Percentiles rank a stretch among this genome's conserved stretches.
Evolutionary conservation across 345 rosid genomes (phyloP).

Genomic region (Cardamine occulta): DNA sequence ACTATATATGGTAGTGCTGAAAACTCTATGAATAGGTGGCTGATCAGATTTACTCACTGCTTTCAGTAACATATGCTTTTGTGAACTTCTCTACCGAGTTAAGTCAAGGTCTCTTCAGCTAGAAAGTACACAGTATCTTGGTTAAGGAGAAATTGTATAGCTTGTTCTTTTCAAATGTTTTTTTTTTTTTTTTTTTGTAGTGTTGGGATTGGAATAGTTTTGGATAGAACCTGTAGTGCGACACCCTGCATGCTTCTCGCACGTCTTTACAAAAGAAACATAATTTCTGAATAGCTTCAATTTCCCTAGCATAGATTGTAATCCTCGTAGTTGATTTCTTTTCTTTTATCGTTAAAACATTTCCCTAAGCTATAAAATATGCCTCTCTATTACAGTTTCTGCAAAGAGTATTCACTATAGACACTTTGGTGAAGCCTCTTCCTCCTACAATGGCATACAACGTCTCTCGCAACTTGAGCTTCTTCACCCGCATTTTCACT

Average conservation of each 20-base stretch:
- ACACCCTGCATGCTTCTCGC: background rate
- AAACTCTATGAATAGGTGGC: background rate
- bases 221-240: background rate
- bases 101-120: background rate
- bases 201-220: background rate
- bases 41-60: background rate
- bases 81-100: conserved; percentile 12
- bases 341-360: background rate
- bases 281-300: background rate
- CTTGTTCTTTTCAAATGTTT: background rate
- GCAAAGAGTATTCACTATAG: conserved; percentile 85
- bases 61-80: background rate
- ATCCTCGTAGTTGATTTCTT: background rate
- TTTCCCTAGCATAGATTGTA: background rate
- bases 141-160: background rate
- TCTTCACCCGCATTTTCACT: conserved; percentile 94
- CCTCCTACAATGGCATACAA: conserved; percentile 90
- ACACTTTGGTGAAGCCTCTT: conserved; percentile 95
- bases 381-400: conserved; percentile 61
- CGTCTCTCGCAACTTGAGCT: conserved; percentile 88
- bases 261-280: background rate
- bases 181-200: no score
- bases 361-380: conserved; percentile 8
- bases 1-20: background rate
- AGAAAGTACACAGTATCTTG: conserved; percentile 7